Evolutionary conservation across 1,139 yeast genomes (phyloP).

Genomic region (Candida tropicalis): DNA sequence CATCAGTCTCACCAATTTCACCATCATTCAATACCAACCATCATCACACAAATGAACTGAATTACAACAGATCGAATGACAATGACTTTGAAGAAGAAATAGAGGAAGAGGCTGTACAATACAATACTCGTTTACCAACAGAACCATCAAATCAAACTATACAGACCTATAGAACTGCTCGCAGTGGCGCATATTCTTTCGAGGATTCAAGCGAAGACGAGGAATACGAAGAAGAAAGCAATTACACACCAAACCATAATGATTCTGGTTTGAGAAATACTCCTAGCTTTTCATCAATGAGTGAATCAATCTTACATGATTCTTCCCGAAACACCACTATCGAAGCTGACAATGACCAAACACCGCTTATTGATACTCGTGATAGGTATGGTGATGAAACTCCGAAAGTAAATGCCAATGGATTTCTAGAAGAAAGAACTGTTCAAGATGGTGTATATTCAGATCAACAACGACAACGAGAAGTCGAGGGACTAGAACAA

Average conservation of each 20-base stretch:
- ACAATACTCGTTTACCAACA: constrained; percentile 12
- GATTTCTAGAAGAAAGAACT: constrained; percentile 11
- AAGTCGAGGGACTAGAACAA: no score
- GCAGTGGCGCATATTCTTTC: constrained; percentile 9
- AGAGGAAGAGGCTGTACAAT: constrained; percentile 4
- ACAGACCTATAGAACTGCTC: constrained; percentile 31
- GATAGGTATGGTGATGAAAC: constrained; percentile 27
- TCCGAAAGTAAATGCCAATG: constrained; percentile 27
- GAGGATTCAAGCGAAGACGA: constrained; percentile 3
- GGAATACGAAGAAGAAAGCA: constrained; percentile 2
- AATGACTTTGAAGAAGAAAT: neutral
- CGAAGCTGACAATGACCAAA: constrained; percentile 29
- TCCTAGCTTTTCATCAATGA: constrained; percentile 39
- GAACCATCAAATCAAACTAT: constrained; percentile 31
- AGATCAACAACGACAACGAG: constrained; percentile 4
- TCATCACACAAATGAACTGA: neutral
- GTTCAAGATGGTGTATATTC: no score
- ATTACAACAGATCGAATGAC: neutral
- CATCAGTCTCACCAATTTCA: neutral
- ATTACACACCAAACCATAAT: constrained; percentile 1
- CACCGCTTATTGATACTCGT: constrained; percentile 28
- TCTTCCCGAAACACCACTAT: constrained; percentile 11
- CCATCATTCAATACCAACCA: constrained; percentile 3
- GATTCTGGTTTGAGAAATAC: neutral
- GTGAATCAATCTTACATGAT: constrained; percentile 32